Percentiles rank a stretch among this genome's conserved stretches.
Conservation (phyloP, 306 rosid genomes). For the Leucaena leucocephala region DNA sequence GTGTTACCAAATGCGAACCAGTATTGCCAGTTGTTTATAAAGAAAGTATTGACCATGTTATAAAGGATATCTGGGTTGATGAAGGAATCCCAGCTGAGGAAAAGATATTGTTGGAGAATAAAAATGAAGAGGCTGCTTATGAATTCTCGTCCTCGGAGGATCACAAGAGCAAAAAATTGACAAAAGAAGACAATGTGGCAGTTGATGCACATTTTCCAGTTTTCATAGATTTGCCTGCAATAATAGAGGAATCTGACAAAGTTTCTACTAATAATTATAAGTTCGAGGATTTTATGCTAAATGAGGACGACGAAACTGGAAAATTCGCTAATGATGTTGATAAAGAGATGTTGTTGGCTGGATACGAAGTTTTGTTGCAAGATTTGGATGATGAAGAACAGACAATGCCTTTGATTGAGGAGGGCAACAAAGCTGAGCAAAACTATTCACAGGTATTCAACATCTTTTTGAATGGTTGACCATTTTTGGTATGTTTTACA, state of each 20-base stretch:
- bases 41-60: constrained; percentile 54
- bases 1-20: constrained; percentile 65
- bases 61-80: constrained; percentile 87
- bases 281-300: constrained; percentile 39
- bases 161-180: constrained; percentile 28
- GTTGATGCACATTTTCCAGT: constrained; percentile 17
- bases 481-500: constrained; percentile 7
- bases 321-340: constrained; percentile 35
- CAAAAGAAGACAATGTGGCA: constrained; percentile 41
- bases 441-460: constrained; percentile 56
- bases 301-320: constrained; percentile 28
- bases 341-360: constrained; percentile 30
- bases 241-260: constrained; percentile 41
- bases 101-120: constrained; percentile 50
- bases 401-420: constrained; percentile 4
- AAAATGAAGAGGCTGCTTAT: constrained; percentile 43
- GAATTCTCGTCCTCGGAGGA: constrained; percentile 37
- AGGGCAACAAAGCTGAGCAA: constrained; percentile 37
- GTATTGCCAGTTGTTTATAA: constrained; percentile 59
- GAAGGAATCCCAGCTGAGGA: constrained; percentile 61
- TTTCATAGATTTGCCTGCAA: constrained; percentile 28
- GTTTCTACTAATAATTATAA: constrained; percentile 33
- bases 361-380: constrained; percentile 26
- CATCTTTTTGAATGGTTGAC: constrained; percentile 3
- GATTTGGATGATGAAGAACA: background rate